phyloP scores from a whole-genome alignment of 2,329 filamentous ascomycete genomes.

The Fusarium lyarnte region DNA sequence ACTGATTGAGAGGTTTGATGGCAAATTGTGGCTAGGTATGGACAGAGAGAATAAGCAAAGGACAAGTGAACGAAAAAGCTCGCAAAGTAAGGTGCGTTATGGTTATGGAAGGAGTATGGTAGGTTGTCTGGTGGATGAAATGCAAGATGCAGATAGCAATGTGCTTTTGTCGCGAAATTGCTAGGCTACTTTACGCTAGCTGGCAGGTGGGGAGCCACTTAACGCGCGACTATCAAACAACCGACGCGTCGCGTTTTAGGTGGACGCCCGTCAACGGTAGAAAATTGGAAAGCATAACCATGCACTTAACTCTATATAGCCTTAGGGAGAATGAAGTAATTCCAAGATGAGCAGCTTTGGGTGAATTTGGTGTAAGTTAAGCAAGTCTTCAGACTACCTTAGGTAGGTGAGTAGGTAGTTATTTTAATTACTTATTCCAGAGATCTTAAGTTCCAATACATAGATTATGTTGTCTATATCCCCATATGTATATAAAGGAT shows the following conservation, averaged over 20 bases:
- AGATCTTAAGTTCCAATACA: neutral
- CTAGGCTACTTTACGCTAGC: conserved; percentile 26
- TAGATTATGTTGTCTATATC: neutral
- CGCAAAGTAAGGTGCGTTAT: neutral
- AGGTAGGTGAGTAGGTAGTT: neutral
- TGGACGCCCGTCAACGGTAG: neutral
- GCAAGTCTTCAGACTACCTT: neutral
- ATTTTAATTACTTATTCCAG: neutral
- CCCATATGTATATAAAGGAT: no score
- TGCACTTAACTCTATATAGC: neutral
- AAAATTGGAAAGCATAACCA: neutral
- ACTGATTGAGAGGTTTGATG: conserved; percentile 10
- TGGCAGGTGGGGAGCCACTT: conserved; percentile 27
- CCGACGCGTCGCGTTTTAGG: conserved; percentile 23
- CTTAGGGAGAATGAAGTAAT: neutral
- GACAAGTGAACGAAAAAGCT: neutral
- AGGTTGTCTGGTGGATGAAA: conserved; percentile 26
- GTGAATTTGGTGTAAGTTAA: neutral
- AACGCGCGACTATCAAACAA: conserved; percentile 14
- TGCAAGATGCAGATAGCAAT: conserved; percentile 18
- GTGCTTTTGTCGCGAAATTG: conserved; percentile 28
- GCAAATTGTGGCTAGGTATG: neutral
- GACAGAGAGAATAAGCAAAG: neutral
- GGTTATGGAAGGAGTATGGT: neutral
- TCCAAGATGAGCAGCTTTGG: neutral